These are phyloP conservation scores for Boletellus emodensis DNA, from an alignment of 768 basidiomycete genomes.

Conservation along the genomic window DNA sequence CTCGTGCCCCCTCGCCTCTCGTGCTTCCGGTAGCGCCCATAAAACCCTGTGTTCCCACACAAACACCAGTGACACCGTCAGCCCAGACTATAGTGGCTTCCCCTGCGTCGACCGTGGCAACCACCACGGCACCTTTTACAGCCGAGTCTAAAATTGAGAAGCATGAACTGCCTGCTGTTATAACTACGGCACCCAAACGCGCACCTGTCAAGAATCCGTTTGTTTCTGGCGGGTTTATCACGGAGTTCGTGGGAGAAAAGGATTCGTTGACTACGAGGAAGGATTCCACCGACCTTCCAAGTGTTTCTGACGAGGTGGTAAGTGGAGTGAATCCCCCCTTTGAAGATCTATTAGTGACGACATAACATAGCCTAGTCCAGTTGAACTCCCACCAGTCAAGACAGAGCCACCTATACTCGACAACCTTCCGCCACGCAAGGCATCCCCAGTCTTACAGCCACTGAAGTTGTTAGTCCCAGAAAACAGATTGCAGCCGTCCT, in stretches of 20 bases:
- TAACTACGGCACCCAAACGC: slow-evolving; percentile 13
- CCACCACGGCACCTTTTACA: slow-evolving; percentile 6
- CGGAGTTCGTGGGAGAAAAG: slow-evolving; percentile 37
- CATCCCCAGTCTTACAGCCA: slow-evolving; percentile 9
- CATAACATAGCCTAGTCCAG: slow-evolving; percentile 12
- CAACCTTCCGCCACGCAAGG: slow-evolving; percentile 9
- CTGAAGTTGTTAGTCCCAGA: slow-evolving; percentile 13
- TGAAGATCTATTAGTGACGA: not conserved
- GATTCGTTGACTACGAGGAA: slow-evolving; percentile 21
- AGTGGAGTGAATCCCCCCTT: not conserved
- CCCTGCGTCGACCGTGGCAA: slow-evolving; percentile 14
- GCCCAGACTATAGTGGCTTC: slow-evolving; percentile 18
- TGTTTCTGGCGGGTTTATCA: slow-evolving; percentile 48
- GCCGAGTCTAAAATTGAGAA: slow-evolving; percentile 12
- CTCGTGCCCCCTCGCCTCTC: slow-evolving; percentile 23
- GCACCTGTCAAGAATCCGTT: slow-evolving; percentile 39
- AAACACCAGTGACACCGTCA: slow-evolving; percentile 12
- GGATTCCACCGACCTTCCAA: slow-evolving; percentile 16
- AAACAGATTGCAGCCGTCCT: slow-evolving; percentile 3
- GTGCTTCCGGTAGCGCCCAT: slow-evolving; percentile 17
- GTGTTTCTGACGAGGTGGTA: slow-evolving; percentile 14
- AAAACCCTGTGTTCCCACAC: slow-evolving; percentile 5
- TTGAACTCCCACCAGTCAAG: slow-evolving; percentile 17
- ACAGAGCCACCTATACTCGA: slow-evolving; percentile 14
- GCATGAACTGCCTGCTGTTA: slow-evolving; percentile 1